A percentile compares a stretch with the other conserved stretches of the same genome.
Evolutionary conservation across 768 basidiomycete species (phyloP).

Genomic region (Amanita polypyramis): DNA sequence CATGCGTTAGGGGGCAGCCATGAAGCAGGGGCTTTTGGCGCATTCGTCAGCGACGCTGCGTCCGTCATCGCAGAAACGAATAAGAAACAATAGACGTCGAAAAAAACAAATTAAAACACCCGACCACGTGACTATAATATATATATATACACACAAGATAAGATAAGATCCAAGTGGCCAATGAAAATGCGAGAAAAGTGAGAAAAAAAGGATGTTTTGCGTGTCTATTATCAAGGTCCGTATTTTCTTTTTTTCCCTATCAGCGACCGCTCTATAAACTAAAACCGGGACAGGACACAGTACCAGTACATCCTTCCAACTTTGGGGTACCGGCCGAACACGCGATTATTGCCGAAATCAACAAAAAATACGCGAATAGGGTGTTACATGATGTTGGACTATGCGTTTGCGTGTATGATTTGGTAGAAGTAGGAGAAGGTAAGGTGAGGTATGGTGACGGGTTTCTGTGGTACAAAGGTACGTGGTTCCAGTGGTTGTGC

Average conservation of each 20-base stretch:
- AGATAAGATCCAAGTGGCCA: too few relatives aligned
- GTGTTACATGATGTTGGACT: slow-evolving; percentile 87
- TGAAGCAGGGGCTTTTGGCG: slow-evolving; percentile 23
- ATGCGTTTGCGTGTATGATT: slow-evolving; percentile 83
- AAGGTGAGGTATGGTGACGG: slow-evolving; percentile 94
- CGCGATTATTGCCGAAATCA: slow-evolving; percentile 76
- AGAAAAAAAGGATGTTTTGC: neutral
- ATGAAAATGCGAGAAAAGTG: too few relatives aligned
- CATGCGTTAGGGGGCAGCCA: slow-evolving; percentile 66
- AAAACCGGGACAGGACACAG: slow-evolving; percentile 59
- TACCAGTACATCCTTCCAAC: slow-evolving; percentile 80
- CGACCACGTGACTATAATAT: too few relatives aligned
- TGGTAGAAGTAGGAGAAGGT: slow-evolving; percentile 80
- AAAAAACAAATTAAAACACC: neutral
- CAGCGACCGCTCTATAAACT: neutral
- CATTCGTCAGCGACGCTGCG: slow-evolving; percentile 8
- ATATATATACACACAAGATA: too few relatives aligned
- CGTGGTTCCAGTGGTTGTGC: too few relatives aligned
- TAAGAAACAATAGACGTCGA: slow-evolving; percentile 1
- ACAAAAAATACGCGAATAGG: slow-evolving; percentile 93
- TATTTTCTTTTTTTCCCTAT: slow-evolving; percentile 8
- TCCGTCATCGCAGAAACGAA: slow-evolving; percentile 21
- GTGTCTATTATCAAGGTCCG: slow-evolving; percentile 6
- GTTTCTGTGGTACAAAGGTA: slow-evolving; percentile 89
- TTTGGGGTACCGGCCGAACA: slow-evolving; percentile 72